Base-by-base conservation (phyloP, 495 filamentous ascomycete genomes). In the Cercophora samala region DNA sequence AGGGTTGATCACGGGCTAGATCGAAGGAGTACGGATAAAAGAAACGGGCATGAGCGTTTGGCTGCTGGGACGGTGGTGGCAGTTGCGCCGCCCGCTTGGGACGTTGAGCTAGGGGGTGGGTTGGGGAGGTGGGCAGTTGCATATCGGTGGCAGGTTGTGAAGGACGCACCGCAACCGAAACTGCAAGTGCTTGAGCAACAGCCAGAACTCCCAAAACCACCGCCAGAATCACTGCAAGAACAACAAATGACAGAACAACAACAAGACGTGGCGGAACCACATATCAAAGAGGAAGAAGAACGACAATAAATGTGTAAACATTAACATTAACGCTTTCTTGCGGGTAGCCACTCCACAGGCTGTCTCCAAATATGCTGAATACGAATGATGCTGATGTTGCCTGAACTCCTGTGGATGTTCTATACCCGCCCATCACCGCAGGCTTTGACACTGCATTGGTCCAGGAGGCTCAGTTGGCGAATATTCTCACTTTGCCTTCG, bases 81-180 rank as follows among this genome's bases (percentile, higher is more conserved):
- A 13, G 68, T 84, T 29, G 74, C 66, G 32, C 74, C 75, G 37
- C 80, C 81, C 2, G 76, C 75, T 13, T 84, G 81, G 81, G 81
- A 82, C 64, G 70, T 82, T 37, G 66, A 68, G 51, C 42, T 84
- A 3, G 74, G 29, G 4, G 17, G 32, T 18, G 26, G 21, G 58
- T 18, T 70, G 6, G 80, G 66, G 11, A 68, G 66, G 8, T 84
- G 81, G 79, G 73, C 71, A 8, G 81, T 84, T 25, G 79, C 77
- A 5, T 83, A 80, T 56, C 77, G 81, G 56, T 84, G 81, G 81
- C 74, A 69, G 56, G 68, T 72, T 23, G 64, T 68, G 2, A 42
- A 64, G 21, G 53, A 62, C n/a, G 18, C n/a, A 26, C 11, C 17
- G 2, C 13, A 46, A 46, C 37, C 37, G 2, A 0, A 46, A 46